A percentile compares a stretch with the other conserved stretches of the same genome.
phyloP scores from a whole-genome alignment of 257 asterid genomes.

The Verbascum thapsus region DNA sequence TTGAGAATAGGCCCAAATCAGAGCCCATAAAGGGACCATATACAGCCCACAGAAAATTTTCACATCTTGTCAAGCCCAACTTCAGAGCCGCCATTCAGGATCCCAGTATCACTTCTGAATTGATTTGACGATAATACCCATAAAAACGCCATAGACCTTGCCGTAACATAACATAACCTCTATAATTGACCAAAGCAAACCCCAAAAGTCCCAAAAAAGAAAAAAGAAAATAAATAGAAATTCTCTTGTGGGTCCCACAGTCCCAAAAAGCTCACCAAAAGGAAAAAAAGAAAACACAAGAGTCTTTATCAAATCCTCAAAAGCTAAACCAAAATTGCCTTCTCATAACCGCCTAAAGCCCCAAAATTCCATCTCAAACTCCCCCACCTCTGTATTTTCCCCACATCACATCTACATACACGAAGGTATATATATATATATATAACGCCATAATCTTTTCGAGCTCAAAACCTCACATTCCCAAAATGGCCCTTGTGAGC shows the following conservation, averaged over 20 bases:
- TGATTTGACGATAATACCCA: background rate
- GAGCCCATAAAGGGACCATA: background rate
- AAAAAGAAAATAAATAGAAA: background rate
- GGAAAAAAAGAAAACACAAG: background rate
- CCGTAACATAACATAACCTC: background rate
- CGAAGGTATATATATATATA: background rate
- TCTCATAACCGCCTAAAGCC: slow-evolving; percentile 46
- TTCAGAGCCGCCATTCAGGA: background rate
- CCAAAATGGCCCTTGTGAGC: slow-evolving; percentile 62
- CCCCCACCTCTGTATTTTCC: slow-evolving; percentile 27
- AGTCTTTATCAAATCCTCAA: slow-evolving; percentile 46
- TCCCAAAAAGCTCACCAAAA: slow-evolving; percentile 10
- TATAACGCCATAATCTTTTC: background rate
- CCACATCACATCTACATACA: slow-evolving; percentile 23
- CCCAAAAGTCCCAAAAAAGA: slow-evolving; percentile 2
- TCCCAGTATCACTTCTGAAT: too few species aligned
- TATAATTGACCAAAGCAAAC: background rate
- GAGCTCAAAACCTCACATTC: background rate
- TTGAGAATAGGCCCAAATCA: too few species aligned
- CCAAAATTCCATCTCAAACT: slow-evolving; percentile 24
- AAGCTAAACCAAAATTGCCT: slow-evolving; percentile 49
- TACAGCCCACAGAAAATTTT: too few species aligned
- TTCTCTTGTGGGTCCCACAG: background rate
- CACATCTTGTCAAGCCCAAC: background rate
- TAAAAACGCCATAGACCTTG: background rate